Base-by-base conservation (phyloP, 352 stramenopile species). In the Peronospora destructor region DNA sequence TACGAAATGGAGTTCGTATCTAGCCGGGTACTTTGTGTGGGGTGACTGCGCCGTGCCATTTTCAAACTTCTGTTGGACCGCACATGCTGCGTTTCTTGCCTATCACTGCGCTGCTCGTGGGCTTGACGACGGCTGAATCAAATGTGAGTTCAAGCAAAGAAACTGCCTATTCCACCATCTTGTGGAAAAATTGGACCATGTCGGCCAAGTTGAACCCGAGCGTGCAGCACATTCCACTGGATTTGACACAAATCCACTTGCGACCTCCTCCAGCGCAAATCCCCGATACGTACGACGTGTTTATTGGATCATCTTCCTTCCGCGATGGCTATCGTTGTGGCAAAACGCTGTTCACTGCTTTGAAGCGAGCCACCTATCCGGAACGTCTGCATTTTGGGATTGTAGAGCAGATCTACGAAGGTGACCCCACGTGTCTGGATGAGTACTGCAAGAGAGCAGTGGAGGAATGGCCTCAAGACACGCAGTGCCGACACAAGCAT, bases 371-470 rank as follows among this genome's bases (percentile, higher is more conserved):
- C 0, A 67, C 44, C 26, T 49, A 89, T 44, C 78, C 78, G 0
- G 73, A 86, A 9, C 71, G 76, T 6, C 34, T 92, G 0, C 81
- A 73, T 43, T 89, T 92, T 63, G 81, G 81, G 32, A 68, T 92
- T 23, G 54, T 92, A 25, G 81, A 91, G 54, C 81, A 91, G 26
- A 66, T 91, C 43, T 84, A 86, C 45, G 59, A 70, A 0, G 74
- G 73, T 26, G 81, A 92, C 36, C 49, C 55, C 17, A 74, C 60
- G 29, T 92, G 81, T 60, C 63, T 89, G 13, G 68, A 74, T 17
- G 76, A 87, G 58, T 92, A 76, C 50, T 92, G 81, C 47, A 79
- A 80, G 35, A 83, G 88, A 69, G 66, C 78, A 23, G 63, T 65
- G 1, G 61, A 51, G 1, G 61, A 85, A 39, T 89, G 77, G 68